Base-by-base conservation (phyloP, 2,329 filamentous ascomycete genomes). In the Lasiodiplodia sp. region DNA sequence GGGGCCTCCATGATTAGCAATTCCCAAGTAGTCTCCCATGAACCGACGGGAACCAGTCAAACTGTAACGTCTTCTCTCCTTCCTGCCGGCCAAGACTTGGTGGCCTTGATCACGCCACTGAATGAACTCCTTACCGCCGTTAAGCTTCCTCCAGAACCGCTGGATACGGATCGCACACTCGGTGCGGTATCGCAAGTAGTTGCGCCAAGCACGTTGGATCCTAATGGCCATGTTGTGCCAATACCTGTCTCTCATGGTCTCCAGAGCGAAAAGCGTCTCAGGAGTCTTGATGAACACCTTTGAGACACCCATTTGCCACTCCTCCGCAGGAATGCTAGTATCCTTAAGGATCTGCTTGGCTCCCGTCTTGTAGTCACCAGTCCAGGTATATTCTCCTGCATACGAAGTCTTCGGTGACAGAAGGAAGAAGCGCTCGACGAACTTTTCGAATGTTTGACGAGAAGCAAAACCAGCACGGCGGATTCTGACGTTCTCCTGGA, bases 151-250 rank as follows among this genome's bases (percentile, higher is more conserved):
- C 94, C 94, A 99, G 84, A 97, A 94, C 52, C 93, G 88, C 78
- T 98, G 96, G 72, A 99, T 98, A 40, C 96, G 89, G 16, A 91
- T 97, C 7, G 96, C 96, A 69, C 93, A 96, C 81, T 99, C 96
- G 31, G 89, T 91, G 55, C 96, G 89, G 80, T 98, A 98, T 5
- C 95, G 90, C 51, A 98, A 86, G 77, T 97, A 98, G 65, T 96
- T 97, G 75, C 96, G 89, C 96, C 96, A 99, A 77, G 97, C 96
- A 73, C 96, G 89, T 82, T 99, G 96, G 69, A 99, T 98, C 69
- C 96, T 89, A 70, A 95, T 97, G 3, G 96, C 96, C 96, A 99
- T 98, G 82, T 98, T 99, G 81, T 98, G 95, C 95, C 95, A 98
- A 81, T 98, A 99, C 68, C 93, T 87, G 78, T 99, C 96, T 77